Evolutionary conservation across 2,329 filamentous ascomycete genomes (phyloP), one percentile per base, ranked within the genome.

Genomic region (Chaetomium strumarium): DNA sequence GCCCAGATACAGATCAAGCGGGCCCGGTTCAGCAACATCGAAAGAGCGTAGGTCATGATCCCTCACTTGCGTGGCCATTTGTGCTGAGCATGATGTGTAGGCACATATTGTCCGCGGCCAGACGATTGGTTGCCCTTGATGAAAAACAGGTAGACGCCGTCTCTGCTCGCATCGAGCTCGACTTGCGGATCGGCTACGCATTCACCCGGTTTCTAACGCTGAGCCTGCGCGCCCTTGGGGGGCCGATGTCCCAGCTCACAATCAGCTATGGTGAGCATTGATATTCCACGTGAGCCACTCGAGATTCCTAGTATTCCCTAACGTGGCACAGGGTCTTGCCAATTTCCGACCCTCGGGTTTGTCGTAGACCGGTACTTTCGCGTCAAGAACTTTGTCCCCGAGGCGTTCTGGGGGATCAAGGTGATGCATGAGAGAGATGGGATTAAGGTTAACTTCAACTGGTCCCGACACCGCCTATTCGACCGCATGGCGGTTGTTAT

Each of bases 341-440:
- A 99, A 67, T 99, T 99, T 63, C 93, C 93, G 1, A 97, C 93
- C 0, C 76, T 99, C 5, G 93, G 93, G 0, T 99, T 99, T 60
- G 92, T 99, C 1, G 93, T 99, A 7, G 93, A 99, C 68, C 83
- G 92, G 44, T 99, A 97, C 68, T 89, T 96, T 62, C 84, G 88
- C 46, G 93, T 99, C 47, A 85, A 89, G 58, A 96, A 95, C 62
- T 99, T 99, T 68, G 84, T 93, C 1, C 87, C 92, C 0, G 93
- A 99, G 66, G 75, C 81, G 0, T 99, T 97, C 68, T 99, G 93
- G 93, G 80, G 80, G 55, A 95, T 99, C 73, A 92, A 86, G 61
- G 78, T 99, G 37, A 83, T 82, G 63, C 88, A 96, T 63, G 79
- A 76, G 39, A 85, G 88, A 47, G 85, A 96, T 36, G 76, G 80